phyloP scores from a whole-genome alignment of 257 asterid species.

The Salvia splendens region DNA sequence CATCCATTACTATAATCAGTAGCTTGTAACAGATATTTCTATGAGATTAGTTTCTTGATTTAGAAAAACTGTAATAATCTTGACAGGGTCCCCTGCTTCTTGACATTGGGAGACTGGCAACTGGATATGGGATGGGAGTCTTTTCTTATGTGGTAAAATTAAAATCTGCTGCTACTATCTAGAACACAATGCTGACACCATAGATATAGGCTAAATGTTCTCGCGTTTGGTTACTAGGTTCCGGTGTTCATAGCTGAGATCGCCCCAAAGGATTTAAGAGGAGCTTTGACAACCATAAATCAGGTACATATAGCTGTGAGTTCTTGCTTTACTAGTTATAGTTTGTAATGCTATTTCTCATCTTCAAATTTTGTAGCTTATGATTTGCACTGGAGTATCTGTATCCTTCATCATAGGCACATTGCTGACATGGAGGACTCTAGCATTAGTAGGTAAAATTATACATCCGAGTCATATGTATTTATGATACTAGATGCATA shows the following conservation, averaged over 20 bases:
- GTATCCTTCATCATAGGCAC: constrained; percentile 92
- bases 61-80: constrained; percentile 22
- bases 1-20: not conserved
- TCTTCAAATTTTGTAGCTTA: constrained; percentile 53
- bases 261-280: constrained; percentile 84
- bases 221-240: constrained; percentile 46
- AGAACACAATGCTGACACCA: not conserved
- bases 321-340: not conserved
- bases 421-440: constrained; percentile 66
- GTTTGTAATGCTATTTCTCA: not conserved
- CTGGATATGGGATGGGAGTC: constrained; percentile 97
- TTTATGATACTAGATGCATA: not conserved
- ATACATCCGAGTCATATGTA: not conserved
- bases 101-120: constrained; percentile 83
- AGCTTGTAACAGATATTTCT: not conserved
- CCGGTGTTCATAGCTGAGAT: constrained; percentile 93
- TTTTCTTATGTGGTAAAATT: constrained; percentile 76
- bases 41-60: constrained; percentile 24
- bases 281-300: constrained; percentile 78
- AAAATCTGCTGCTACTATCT: not conserved
- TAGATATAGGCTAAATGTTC: not conserved
- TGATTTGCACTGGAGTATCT: constrained; percentile 79
- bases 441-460: constrained; percentile 69
- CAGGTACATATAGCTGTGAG: constrained; percentile 50
- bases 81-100: constrained; percentile 55